phyloP scores from a whole-genome alignment of 305 asterid genomes.

The Fraxinus paxiana region DNA sequence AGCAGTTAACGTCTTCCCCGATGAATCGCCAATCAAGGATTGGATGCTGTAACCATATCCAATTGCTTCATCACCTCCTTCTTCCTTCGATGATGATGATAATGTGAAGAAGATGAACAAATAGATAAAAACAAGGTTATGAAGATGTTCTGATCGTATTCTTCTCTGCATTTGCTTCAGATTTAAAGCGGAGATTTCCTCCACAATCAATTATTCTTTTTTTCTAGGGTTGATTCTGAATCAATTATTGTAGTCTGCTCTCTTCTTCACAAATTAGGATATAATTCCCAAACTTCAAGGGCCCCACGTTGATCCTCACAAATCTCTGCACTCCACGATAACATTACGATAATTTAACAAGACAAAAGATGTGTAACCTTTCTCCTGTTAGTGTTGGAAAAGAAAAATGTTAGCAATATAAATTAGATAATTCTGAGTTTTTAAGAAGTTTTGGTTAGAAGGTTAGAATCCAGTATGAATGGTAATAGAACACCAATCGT shows the following conservation, averaged over 20 bases:
- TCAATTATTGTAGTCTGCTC: not conserved
- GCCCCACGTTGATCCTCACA: not conserved
- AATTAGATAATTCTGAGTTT: not conserved
- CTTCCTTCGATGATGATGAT: constrained; percentile 8
- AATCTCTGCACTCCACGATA: not conserved
- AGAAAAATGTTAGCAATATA: not conserved
- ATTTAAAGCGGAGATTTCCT: not conserved
- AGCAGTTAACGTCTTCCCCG: constrained; percentile 30
- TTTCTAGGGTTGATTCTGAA: not conserved
- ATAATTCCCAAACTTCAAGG: not conserved
- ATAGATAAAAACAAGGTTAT: not conserved
- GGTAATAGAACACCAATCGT: too few relatives aligned
- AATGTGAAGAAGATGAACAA: constrained; percentile 14
- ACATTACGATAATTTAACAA: not conserved
- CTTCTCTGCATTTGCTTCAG: not conserved
- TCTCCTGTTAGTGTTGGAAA: not conserved
- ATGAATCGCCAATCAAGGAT: constrained; percentile 24
- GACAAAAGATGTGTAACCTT: not conserved
- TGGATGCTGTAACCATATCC: constrained; percentile 42
- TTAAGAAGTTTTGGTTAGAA: not conserved
- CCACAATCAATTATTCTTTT: not conserved
- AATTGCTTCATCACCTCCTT: constrained; percentile 7
- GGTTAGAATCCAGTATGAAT: too few relatives aligned
- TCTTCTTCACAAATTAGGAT: not conserved
- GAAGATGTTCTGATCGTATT: not conserved